Evolutionary conservation across 176 grass and related monocot species (phyloP).

Genomic region (Ampelocalamus luodianensis): DNA sequence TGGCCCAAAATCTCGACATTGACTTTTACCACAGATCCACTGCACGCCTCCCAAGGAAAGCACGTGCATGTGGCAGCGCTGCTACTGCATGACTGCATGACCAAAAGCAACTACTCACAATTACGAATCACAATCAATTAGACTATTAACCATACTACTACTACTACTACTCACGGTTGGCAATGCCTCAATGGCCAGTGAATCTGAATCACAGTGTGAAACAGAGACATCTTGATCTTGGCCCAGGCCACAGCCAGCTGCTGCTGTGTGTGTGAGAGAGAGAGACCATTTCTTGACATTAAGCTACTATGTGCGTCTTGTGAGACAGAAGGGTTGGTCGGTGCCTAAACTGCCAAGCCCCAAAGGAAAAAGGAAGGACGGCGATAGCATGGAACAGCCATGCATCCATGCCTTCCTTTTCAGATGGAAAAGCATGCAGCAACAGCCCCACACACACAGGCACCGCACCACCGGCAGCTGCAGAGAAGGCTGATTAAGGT

Average conservation of each 20-base stretch:
- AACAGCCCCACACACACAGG: conserved; percentile 1
- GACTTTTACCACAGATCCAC: background rate
- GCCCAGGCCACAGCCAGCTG: background rate
- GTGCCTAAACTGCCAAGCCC: conserved; percentile 13
- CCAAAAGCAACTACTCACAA: background rate
- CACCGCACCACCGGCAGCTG: too few species aligned
- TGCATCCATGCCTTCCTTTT: conserved; percentile 13
- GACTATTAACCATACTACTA: background rate
- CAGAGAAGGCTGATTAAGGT: too few species aligned
- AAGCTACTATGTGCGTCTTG: background rate
- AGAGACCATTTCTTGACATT: background rate
- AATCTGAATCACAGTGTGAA: conserved; percentile 14
- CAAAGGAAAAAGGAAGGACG: background rate
- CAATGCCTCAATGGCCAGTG: background rate
- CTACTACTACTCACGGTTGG: background rate
- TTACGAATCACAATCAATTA: background rate
- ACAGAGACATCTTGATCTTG: background rate
- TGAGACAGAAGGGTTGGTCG: background rate
- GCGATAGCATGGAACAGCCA: background rate
- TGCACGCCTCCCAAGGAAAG: background rate
- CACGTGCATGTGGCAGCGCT: background rate
- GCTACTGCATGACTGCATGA: background rate
- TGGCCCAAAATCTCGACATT: conserved; percentile 3
- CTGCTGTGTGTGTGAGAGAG: background rate
- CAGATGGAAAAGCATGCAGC: conserved; percentile 29